These are phyloP conservation scores for Gastrolobium bilobum DNA, from an alignment of 306 rosid genomes.

Conservation along the genomic window DNA sequence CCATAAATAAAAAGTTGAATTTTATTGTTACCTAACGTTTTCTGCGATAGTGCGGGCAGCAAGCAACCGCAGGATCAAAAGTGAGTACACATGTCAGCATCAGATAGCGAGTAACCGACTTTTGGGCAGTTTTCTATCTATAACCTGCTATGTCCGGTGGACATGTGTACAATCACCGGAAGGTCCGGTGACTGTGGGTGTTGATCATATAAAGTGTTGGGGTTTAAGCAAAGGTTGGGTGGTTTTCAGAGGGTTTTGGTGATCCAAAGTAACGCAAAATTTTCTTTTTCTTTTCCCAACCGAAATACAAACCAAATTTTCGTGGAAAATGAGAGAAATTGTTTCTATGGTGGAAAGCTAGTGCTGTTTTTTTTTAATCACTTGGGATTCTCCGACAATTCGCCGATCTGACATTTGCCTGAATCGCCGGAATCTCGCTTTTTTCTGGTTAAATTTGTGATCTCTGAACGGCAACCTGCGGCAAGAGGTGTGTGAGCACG, in stretches of 20 bases:
- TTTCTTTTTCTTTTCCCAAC: background rate
- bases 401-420: constrained; percentile 65
- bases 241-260: constrained; percentile 83
- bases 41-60: constrained; percentile 49
- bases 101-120: constrained; percentile 62
- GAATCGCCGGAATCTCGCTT: constrained; percentile 49
- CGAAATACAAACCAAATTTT: constrained; percentile 37
- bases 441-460: constrained; percentile 32
- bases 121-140: constrained; percentile 53
- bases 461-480: constrained; percentile 37
- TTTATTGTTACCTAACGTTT: constrained; percentile 60
- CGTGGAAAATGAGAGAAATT: constrained; percentile 41
- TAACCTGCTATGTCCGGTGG: constrained; percentile 64
- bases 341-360: constrained; percentile 40
- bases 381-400: constrained; percentile 51
- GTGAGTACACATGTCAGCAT: constrained; percentile 52
- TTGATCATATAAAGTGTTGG: constrained; percentile 67
- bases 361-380: background rate
- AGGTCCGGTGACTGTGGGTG: constrained; percentile 50
- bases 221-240: constrained; percentile 73
- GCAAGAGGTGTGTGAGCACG: constrained; percentile 53
- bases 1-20: constrained; percentile 7
- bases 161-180: constrained; percentile 51
- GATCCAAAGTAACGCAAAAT: constrained; percentile 49
- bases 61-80: constrained; percentile 56